phyloP scores from a whole-genome alignment of 2,329 filamentous ascomycete species.

The Achaetomium macrosporum region DNA sequence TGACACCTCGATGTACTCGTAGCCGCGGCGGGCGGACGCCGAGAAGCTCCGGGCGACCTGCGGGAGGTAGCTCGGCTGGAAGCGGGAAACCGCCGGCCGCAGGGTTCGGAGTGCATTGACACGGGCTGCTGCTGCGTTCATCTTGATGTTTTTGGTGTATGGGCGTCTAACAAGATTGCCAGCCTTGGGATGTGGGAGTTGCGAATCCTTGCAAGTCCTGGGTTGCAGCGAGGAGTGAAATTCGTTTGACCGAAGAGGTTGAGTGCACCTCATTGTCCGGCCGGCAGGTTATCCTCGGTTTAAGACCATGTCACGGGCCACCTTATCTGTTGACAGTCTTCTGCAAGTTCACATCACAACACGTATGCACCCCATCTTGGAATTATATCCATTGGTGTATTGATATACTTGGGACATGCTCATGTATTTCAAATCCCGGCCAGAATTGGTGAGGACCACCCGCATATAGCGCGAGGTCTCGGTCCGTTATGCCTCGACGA shows the following conservation, averaged over 20 bases:
- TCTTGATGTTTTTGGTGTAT: neutral
- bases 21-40: conserved; percentile 41
- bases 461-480: neutral
- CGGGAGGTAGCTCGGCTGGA: conserved; percentile 52
- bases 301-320: conserved; percentile 9
- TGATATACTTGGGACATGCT: no score
- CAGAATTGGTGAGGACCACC: neutral
- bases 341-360: no score
- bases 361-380: no score
- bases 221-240: neutral
- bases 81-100: conserved; percentile 51
- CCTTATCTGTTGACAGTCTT: neutral
- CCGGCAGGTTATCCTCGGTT: conserved; percentile 24
- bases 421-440: neutral
- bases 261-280: neutral
- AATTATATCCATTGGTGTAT: no score
- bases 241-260: conserved; percentile 2
- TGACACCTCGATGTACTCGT: conserved; percentile 78
- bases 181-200: neutral
- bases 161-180: no score
- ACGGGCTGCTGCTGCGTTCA: conserved; percentile 19
- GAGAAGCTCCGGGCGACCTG: conserved; percentile 49
- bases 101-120: conserved; percentile 54
- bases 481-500: neutral
- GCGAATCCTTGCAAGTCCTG: neutral